Evolutionary conservation across 2,329 filamentous ascomycete genomes (phyloP).

Genomic region (Fusarium oxysporum): DNA sequence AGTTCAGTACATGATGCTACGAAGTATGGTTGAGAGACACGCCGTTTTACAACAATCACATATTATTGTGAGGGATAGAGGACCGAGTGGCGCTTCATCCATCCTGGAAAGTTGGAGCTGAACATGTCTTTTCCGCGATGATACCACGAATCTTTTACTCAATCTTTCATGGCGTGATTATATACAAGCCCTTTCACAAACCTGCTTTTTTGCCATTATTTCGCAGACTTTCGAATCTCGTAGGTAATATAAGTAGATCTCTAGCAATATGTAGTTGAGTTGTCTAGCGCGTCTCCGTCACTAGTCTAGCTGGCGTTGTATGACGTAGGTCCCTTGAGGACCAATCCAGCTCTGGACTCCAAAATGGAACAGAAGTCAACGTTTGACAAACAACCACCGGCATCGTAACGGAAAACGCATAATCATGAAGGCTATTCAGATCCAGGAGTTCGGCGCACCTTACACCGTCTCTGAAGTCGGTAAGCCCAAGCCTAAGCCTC

Average conservation of each 20-base stretch:
- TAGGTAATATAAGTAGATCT: neutral
- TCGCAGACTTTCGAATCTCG: too few species aligned
- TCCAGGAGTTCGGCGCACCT: neutral
- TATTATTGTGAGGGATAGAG: neutral
- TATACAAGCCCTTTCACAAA: too few species aligned
- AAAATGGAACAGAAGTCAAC: accelerated
- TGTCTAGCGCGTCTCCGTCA: too few species aligned
- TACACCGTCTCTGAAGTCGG: neutral
- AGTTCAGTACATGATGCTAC: neutral
- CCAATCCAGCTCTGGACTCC: neutral
- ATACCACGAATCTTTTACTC: too few species aligned
- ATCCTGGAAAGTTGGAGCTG: neutral
- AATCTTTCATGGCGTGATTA: accelerated
- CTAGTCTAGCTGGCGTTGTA: neutral
- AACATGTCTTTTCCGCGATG: accelerated
- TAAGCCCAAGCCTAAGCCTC: neutral
- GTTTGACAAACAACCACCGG: neutral
- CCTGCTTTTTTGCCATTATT: too few species aligned
- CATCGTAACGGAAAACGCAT: accelerated
- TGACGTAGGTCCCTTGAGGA: neutral
- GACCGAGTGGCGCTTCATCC: neutral
- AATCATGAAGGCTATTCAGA: slow-evolving; percentile 3
- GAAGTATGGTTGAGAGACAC: neutral
- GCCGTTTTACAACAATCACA: neutral
- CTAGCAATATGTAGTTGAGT: neutral